These are phyloP conservation scores for Echium plantagineum DNA, from an alignment of 257 asterid species.

Conservation along the genomic window DNA sequence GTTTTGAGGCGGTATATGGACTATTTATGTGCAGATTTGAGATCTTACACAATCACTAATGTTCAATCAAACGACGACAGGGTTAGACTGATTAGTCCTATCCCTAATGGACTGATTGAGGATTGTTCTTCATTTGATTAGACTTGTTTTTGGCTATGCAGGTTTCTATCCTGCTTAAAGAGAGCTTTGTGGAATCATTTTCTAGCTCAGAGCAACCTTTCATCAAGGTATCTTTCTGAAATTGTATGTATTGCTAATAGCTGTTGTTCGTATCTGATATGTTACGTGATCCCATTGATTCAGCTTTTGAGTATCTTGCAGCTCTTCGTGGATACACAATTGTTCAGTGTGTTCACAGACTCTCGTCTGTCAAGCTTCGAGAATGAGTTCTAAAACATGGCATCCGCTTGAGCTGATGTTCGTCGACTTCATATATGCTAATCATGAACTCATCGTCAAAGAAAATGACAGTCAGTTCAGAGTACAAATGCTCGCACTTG, in stretches of 20 bases:
- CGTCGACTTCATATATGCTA: no score
- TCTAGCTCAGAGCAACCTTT: slow-evolving; percentile 53
- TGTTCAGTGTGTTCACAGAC: slow-evolving; percentile 64
- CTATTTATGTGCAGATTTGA: slow-evolving; percentile 69
- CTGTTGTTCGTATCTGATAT: background rate
- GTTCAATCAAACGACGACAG: slow-evolving; percentile 67
- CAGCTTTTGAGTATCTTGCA: slow-evolving; percentile 27
- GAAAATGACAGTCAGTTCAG: no score
- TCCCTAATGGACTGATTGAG: background rate
- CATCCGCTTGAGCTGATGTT: background rate
- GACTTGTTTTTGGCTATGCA: slow-evolving; percentile 20
- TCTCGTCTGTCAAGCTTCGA: slow-evolving; percentile 52
- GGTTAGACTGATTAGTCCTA: slow-evolving; percentile 27
- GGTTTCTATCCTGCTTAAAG: slow-evolving; percentile 83
- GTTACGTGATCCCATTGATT: no score
- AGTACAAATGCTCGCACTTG: no score
- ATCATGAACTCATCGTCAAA: no score
- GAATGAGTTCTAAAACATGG: slow-evolving; percentile 20
- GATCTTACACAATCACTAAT: slow-evolving; percentile 71
- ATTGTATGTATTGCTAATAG: background rate
- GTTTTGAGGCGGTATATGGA: slow-evolving; percentile 57
- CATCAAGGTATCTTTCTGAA: slow-evolving; percentile 42
- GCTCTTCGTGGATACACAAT: slow-evolving; percentile 78
- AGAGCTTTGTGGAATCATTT: slow-evolving; percentile 73
- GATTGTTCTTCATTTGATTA: slow-evolving; percentile 8